Evolutionary conservation across 768 basidiomycete genomes (phyloP).

Genomic region (Tylopilus sp.): DNA sequence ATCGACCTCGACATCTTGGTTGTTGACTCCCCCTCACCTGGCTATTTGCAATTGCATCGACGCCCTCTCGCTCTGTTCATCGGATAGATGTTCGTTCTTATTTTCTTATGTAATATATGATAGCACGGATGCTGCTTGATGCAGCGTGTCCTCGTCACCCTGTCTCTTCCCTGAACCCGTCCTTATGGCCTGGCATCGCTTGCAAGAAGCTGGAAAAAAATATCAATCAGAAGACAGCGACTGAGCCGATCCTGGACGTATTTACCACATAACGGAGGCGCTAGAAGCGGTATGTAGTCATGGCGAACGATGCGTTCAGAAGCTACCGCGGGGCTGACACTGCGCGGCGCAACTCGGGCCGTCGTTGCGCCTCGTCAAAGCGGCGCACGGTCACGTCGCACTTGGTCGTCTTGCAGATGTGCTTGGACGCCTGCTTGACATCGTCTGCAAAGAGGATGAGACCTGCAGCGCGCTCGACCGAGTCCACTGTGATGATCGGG

Average conservation of each 20-base stretch:
- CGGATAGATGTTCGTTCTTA: slow-evolving; percentile 1
- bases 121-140: slow-evolving; percentile 26
- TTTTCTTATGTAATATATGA: slow-evolving; percentile 18
- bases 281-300: too few relatives aligned
- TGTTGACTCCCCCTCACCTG: background rate
- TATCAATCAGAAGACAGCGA: background rate
- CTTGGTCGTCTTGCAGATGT: slow-evolving; percentile 85
- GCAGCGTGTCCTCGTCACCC: slow-evolving; percentile 14
- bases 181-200: too few relatives aligned
- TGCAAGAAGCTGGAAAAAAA: background rate
- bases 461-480: slow-evolving; percentile 88
- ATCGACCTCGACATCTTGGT: slow-evolving; percentile 6
- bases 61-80: background rate
- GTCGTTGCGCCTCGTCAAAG: slow-evolving; percentile 89
- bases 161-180: background rate
- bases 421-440: slow-evolving; percentile 70
- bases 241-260: background rate
- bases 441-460: slow-evolving; percentile 82
- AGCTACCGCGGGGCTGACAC: slow-evolving; percentile 41
- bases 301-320: background rate
- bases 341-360: slow-evolving; percentile 47
- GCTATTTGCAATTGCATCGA: too few relatives aligned
- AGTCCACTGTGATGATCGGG: slow-evolving; percentile 58
- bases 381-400: slow-evolving; percentile 85
- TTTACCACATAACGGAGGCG: background rate